A percentile compares a stretch with the other conserved stretches of the same genome.
These are phyloP conservation scores for Talaromyces islandicus DNA, from an alignment of 2,329 filamentous ascomycete genomes.

Conservation along the genomic window DNA sequence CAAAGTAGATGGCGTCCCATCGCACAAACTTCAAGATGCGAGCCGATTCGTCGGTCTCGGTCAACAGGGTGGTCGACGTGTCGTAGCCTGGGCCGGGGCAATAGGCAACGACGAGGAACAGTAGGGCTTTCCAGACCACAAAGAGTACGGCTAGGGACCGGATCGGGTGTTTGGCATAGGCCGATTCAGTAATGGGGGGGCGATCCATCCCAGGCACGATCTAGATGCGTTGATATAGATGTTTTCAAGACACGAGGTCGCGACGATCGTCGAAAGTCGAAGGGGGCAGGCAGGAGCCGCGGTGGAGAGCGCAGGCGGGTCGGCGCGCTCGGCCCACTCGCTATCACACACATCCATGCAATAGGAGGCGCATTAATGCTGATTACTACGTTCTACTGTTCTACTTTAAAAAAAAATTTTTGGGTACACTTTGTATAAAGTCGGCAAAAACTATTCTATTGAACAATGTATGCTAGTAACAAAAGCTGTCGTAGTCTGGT, in stretches of 20 bases:
- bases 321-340: neutral
- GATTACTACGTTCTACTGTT: neutral
- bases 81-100: conserved; percentile 59
- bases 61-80: conserved; percentile 52
- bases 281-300: neutral
- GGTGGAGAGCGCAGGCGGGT: neutral
- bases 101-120: conserved; percentile 44
- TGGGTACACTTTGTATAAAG: neutral
- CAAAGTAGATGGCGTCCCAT: conserved; percentile 61
- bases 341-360: neutral
- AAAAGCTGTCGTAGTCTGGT: neutral
- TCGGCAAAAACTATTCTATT: neutral
- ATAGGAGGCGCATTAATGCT: neutral
- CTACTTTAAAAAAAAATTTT: too few species aligned
- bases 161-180: conserved; percentile 20
- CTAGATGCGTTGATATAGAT: neutral
- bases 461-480: neutral
- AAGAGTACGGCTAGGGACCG: conserved; percentile 38
- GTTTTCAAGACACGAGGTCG: neutral
- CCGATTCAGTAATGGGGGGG: neutral
- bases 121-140: conserved; percentile 50
- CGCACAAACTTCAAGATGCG: conserved; percentile 44
- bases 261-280: neutral
- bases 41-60: conserved; percentile 14
- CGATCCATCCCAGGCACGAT: neutral